Evolutionary conservation across 495 filamentous ascomycete genomes (phyloP), one percentile per base, ranked within the genome.

Genomic region (Daldinia grandis): DNA sequence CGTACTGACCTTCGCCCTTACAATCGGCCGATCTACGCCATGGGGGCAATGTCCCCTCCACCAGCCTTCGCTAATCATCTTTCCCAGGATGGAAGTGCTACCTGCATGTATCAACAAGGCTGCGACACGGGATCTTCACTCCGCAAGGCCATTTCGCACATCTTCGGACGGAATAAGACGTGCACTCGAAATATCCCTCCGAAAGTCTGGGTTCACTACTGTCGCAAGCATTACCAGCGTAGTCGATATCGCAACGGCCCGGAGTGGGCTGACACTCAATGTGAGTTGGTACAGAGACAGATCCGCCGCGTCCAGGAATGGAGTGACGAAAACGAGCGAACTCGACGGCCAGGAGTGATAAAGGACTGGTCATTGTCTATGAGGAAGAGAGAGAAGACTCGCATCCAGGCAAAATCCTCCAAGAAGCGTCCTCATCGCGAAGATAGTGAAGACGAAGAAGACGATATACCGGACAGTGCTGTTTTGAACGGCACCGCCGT

Each of bases 121-220:
- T 89, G 87, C 70, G 78, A 82, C n/a, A 87, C 86, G 0, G 80
- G 79, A 14, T 83, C 82, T 12, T 79, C 78, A 7, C 78, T 81
- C 19, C 87, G 93, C 35, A 97, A 97, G 75, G 85, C 90, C 7
- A 88, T 96, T 31, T 93, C 91, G 0, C 92, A 97, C 68, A 84
- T 94, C 64, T 95, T 97, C 73, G 93, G 93, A n/a, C 86, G 93
- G 12, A 97, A 97, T 83, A 97, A 97, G 78, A 79, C 81, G 1
- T 87, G 86, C 42, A 96, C 93, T 0, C 85, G 88, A 15, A 78
- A 80, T 4, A 89, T 97, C 44, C 91, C 92, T 0, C 68, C 82
- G 0, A 62, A 84, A 0, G 81, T 91, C 15, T 95, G 91, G 91
- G 84, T 90, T 0, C 84, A 88, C 51, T 89, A 86, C 72, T 97